These are phyloP conservation scores for Salvia miltiorrhiza DNA, from an alignment of 257 asterid species.

Conservation along the genomic window DNA sequence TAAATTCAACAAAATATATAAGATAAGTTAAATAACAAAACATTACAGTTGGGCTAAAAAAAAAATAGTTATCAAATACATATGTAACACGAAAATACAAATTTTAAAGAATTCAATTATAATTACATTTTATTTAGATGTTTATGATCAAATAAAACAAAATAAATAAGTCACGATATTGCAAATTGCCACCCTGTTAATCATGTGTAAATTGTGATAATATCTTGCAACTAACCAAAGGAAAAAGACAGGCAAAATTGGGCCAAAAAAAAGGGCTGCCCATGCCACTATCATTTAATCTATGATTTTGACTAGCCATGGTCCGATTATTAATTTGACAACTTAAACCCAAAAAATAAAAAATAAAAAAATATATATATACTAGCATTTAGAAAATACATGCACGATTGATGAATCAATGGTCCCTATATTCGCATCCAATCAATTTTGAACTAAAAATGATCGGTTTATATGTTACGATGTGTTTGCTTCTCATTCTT, in stretches of 20 bases:
- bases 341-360: no score
- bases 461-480: no score
- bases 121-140: no score
- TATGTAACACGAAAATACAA: not conserved
- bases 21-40: not conserved
- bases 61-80: not conserved
- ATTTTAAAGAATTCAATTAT: not conserved
- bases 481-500: no score
- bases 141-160: no score
- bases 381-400: not conserved
- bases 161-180: not conserved
- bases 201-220: not conserved
- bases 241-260: not conserved
- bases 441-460: no score
- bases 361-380: no score
- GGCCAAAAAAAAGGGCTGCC: conserved; percentile 18
- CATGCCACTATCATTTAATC: no score
- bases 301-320: no score
- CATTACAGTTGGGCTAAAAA: no score
- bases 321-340: no score
- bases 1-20: not conserved
- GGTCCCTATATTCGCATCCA: no score
- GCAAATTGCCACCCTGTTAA: not conserved
- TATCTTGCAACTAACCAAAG: not conserved
- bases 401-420: not conserved